Percentiles rank a stretch among this genome's conserved stretches.
Evolutionary conservation across 1,284 basidiomycete genomes (phyloP).

Genomic region (Cryptococcus sp.): DNA sequence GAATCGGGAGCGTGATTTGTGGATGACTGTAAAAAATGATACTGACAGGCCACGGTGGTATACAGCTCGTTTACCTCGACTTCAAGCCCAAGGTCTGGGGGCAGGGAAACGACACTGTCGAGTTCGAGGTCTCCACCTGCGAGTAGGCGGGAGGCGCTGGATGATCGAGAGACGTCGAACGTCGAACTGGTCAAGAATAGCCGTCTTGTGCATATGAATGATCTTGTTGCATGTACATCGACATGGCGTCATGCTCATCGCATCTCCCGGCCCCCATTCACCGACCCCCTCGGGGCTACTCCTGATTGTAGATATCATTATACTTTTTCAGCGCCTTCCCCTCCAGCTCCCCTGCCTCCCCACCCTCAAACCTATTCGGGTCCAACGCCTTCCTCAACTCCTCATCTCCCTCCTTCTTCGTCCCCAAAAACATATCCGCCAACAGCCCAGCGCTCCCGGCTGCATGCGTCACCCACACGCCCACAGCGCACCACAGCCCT

Average conservation of each 20-base stretch:
- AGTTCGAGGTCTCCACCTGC: slow-evolving; percentile 44
- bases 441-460: slow-evolving; percentile 21
- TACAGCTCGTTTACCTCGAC: slow-evolving; percentile 47
- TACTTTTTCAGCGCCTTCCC: slow-evolving; percentile 21
- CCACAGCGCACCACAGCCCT: slow-evolving; percentile 23
- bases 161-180: not conserved
- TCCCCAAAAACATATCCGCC: slow-evolving; percentile 15
- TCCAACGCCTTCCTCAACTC: slow-evolving; percentile 19
- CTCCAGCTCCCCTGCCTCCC: slow-evolving; percentile 1
- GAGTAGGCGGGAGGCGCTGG: slow-evolving; percentile 19
- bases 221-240: not conserved
- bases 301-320: slow-evolving; percentile 32
- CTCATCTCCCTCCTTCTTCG: slow-evolving; percentile 4
- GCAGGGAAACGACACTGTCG: slow-evolving; percentile 44
- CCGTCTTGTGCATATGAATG: not conserved
- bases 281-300: not conserved
- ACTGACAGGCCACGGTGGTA: not conserved
- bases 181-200: not conserved
- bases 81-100: slow-evolving; percentile 47
- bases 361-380: slow-evolving; percentile 34
- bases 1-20: slow-evolving; percentile 13
- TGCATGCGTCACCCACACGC: slow-evolving; percentile 33
- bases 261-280: not conserved
- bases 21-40: not conserved
- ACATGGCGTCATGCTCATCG: not conserved